These are phyloP conservation scores for Fusarium tricinctum DNA, from an alignment of 2,329 filamentous ascomycete genomes.

Conservation along the genomic window DNA sequence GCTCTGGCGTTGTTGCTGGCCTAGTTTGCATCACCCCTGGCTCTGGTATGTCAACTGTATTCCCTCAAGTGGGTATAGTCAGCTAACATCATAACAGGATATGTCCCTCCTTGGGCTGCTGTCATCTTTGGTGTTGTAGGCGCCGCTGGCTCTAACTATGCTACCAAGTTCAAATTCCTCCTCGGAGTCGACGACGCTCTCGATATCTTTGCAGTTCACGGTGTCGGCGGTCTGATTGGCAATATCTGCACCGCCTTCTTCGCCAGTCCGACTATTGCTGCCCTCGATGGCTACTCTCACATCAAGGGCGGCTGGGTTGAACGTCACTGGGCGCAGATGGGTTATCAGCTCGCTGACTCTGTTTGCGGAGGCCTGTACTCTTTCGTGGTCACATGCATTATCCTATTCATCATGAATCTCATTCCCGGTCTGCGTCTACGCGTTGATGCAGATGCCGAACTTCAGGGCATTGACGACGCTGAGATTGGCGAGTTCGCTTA, in stretches of 20 bases:
- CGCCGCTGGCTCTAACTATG: constrained; percentile 86
- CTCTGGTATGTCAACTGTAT: constrained; percentile 67
- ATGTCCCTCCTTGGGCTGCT: constrained; percentile 86
- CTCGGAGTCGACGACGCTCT: constrained; percentile 85
- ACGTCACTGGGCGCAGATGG: constrained; percentile 85
- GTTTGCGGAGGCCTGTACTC: constrained; percentile 82
- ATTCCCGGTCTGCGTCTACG: constrained; percentile 82
- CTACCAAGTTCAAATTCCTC: constrained; percentile 90
- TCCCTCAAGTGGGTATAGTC: background rate
- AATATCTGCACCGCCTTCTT: constrained; percentile 87
- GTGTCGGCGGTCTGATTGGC: constrained; percentile 81
- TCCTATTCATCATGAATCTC: constrained; percentile 84
- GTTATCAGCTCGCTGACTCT: constrained; percentile 87
- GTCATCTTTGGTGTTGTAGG: constrained; percentile 84
- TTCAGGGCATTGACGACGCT: constrained; percentile 87
- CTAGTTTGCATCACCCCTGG: constrained; percentile 91
- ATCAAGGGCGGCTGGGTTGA: constrained; percentile 88
- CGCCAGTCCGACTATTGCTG: constrained; percentile 86
- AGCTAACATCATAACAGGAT: constrained; percentile 60
- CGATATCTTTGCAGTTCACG: constrained; percentile 90
- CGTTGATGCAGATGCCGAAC: constrained; percentile 81
- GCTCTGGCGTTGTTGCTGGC: constrained; percentile 88
- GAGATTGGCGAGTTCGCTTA: constrained; percentile 97
- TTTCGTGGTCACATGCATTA: constrained; percentile 81
- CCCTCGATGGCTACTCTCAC: constrained; percentile 76